These are phyloP conservation scores for Fusarium xylarioides DNA, from an alignment of 2,329 filamentous ascomycete genomes.

Conservation along the genomic window DNA sequence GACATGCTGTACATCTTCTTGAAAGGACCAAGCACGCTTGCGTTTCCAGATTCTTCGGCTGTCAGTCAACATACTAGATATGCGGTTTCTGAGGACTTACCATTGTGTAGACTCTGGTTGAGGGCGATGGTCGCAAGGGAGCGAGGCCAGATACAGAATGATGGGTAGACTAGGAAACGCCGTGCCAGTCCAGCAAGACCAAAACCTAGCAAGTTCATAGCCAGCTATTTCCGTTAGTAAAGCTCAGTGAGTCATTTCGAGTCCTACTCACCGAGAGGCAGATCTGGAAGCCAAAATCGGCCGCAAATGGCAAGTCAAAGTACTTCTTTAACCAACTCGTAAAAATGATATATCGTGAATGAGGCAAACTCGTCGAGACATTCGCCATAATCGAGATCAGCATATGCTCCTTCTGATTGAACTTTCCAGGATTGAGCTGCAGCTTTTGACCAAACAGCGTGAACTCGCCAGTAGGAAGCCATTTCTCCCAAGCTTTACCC, in stretches of 20 bases:
- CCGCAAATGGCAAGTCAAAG: conserved; percentile 34
- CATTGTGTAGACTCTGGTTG: conserved; percentile 34
- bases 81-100: not conserved
- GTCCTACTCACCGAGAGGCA: conserved; percentile 8
- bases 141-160: conserved; percentile 43
- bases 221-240: not conserved
- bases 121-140: conserved; percentile 45
- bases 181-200: conserved; percentile 61
- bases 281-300: conserved; percentile 49
- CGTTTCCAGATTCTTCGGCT: not conserved
- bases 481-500: conserved; percentile 53
- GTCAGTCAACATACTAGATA: accelerated
- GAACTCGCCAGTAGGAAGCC: conserved; percentile 57
- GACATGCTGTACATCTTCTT: conserved; percentile 33
- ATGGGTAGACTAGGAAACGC: conserved; percentile 61
- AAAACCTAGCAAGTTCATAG: conserved; percentile 58
- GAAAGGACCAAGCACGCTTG: conserved; percentile 23
- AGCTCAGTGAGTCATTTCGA: accelerated
- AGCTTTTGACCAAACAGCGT: conserved; percentile 53
- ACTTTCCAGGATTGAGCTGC: conserved; percentile 62
- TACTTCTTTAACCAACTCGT: conserved; percentile 39
- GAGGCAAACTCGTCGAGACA: conserved; percentile 32
- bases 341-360: conserved; percentile 35
- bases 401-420: conserved; percentile 68
- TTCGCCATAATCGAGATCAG: conserved; percentile 63